Percentiles rank a stretch among this genome's conserved stretches.
phyloP scores from a whole-genome alignment of 805 yeast species.

The Zygosaccharomyces pseudorouxii region DNA sequence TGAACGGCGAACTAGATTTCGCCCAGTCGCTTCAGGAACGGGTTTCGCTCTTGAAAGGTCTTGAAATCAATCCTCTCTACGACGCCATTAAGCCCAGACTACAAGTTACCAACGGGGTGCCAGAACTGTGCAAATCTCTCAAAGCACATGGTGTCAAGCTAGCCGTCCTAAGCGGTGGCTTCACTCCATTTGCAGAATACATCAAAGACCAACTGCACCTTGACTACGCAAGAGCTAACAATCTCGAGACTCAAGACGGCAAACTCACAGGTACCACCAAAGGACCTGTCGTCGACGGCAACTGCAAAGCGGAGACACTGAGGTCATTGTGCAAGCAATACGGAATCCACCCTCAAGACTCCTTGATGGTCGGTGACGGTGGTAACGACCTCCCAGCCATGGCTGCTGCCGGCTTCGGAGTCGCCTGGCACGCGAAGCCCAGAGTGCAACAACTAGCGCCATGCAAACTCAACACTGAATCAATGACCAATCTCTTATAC shows the following conservation, averaged over 20 bases:
- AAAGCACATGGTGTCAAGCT: slow-evolving; percentile 57
- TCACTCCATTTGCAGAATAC: slow-evolving; percentile 77
- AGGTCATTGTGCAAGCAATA: slow-evolving; percentile 55
- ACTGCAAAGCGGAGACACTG: slow-evolving; percentile 70
- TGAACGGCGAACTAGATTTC: slow-evolving; percentile 96
- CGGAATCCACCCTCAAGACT: slow-evolving; percentile 45
- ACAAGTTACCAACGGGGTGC: slow-evolving; percentile 79
- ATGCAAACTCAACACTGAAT: slow-evolving; percentile 66
- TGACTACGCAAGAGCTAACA: slow-evolving; percentile 88
- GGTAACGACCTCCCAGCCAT: slow-evolving; percentile 94
- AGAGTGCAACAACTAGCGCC: slow-evolving; percentile 83
- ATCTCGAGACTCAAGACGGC: slow-evolving; percentile 45
- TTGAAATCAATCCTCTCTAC: slow-evolving; percentile 68
- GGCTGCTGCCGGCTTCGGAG: slow-evolving; percentile 85
- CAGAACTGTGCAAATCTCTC: slow-evolving; percentile 60
- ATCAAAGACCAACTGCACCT: slow-evolving; percentile 63
- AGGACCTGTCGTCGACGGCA: slow-evolving; percentile 85
- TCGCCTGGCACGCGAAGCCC: slow-evolving; percentile 98
- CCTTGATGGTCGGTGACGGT: slow-evolving; percentile 93
- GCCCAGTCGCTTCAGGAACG: slow-evolving; percentile 71
- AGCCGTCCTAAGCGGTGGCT: slow-evolving; percentile 94
- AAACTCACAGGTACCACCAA: slow-evolving; percentile 67
- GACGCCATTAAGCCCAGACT: slow-evolving; percentile 68
- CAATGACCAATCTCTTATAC: slow-evolving; percentile 71
- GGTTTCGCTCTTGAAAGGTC: slow-evolving; percentile 77